Base-by-base conservation (phyloP, 306 rosid genomes). In the Vigna reflexopilosa region DNA sequence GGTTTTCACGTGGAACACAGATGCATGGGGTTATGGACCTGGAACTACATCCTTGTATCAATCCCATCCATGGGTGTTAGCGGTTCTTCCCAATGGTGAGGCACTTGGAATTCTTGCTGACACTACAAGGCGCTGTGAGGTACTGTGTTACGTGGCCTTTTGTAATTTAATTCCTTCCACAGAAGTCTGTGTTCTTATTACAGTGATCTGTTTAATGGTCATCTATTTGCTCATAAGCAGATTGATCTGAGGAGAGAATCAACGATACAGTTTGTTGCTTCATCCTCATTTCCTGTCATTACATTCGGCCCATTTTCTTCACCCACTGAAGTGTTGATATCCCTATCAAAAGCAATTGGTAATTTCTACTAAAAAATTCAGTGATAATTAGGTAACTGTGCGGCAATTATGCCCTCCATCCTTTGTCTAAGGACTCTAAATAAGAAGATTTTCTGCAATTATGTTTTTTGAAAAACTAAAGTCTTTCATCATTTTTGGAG, bases 1-100 rank as follows among this genome's bases (percentile, higher is more conserved):
- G 98, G 76, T 94, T 72, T 90, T 94, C 77, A 85, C 98, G 6
- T 94, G 98, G 98, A 94, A 94, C 73, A 87, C 96, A 0, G 93
- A 86, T 87, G 91, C 98, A 50, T 91, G 84, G 85, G 98, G 97
- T 14, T 94, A 81, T 88, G 96, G 98, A 83, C 34, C 96, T 76
- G 96, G 73, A 86, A 89, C 98, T 51, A 86, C 96, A 22, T 90
- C 97, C 38, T 84, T 94, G 88, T 94, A 94, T 73, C 98, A 94
- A 83, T 89, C 98, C 34, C 98, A 94, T 86, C 98, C 98, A 15
- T 94, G 98, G 97, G 93, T 94, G 71, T 84, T 94, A 20, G 96
- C 97, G 72, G 87, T 91, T 80, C 94, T 94, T 84, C 98, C 96
- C 59, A 89, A 84, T 81, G 98, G 98, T 9, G 93, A 91, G 83